phyloP scores from a whole-genome alignment of 768 basidiomycete genomes.

The Trametes punicea region DNA sequence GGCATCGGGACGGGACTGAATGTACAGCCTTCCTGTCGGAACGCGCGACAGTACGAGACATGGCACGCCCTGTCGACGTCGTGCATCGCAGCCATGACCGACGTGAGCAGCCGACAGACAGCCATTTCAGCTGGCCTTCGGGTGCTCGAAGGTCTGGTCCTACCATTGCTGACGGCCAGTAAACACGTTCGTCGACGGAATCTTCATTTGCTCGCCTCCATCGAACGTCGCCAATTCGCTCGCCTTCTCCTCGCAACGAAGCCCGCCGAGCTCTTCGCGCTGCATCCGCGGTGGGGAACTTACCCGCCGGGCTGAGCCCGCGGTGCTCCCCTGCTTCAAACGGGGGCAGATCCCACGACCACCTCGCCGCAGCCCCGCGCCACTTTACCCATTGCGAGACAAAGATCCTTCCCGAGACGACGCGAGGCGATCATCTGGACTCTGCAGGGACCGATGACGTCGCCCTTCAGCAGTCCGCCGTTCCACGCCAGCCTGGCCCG shows the following conservation, averaged over 20 bases:
- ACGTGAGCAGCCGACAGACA: not conserved
- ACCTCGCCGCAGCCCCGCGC: not conserved
- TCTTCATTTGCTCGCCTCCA: not conserved
- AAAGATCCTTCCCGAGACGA: not conserved
- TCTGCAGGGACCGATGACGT: not conserved
- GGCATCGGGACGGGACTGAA: not conserved
- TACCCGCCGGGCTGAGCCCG: not conserved
- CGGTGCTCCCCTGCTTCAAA: not conserved
- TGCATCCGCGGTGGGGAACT: not conserved
- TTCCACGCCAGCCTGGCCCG: not conserved
- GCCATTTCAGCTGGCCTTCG: not conserved
- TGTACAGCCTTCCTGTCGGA: not conserved
- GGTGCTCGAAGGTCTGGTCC: not conserved
- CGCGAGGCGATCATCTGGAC: conserved; percentile 13
- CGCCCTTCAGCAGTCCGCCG: too few species aligned
- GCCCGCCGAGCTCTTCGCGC: not conserved
- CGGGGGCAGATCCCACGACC: conserved; percentile 5
- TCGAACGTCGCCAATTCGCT: not conserved
- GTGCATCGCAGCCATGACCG: not conserved
- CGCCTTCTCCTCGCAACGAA: not conserved
- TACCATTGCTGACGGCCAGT: not conserved
- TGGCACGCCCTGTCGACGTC: not conserved
- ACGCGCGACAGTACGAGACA: not conserved
- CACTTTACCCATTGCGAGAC: conserved; percentile 1
- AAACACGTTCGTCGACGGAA: not conserved